Evolutionary conservation across 495 filamentous ascomycete species (phyloP), one percentile per base, ranked within the genome.

Genomic region (Aspergillus ellipticus): DNA sequence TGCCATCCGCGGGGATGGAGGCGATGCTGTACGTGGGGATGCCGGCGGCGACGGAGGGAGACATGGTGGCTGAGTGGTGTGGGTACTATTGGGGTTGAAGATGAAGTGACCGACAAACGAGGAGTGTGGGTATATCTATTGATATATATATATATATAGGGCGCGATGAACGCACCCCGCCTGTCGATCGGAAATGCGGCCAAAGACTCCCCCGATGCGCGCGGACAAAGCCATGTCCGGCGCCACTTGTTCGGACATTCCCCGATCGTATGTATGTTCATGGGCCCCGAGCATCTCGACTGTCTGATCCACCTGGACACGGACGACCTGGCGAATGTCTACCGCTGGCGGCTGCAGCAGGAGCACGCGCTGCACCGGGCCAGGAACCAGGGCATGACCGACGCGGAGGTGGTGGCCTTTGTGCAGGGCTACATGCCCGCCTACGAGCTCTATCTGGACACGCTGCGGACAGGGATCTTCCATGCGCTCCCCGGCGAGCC

Each of bases 1-100:
- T 82, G 24, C 79, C 79, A 66, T 82, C 79, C 8, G 70, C 79
- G 7, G 79, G 79, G 35, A 82, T 81, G 2, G 72, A 68, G 4
- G 78, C 79, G 42, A 82, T 79, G 35, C 62, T 69, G 62, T 80
- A 80, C 2, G 31, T 33, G 2, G 78, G 78, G 42, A 82, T 79
- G 35, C 61, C 68, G 62, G 79, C 80, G 29, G 57, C 33, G 28
- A 52, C 52, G 7, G 47, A 16, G 17, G 10, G 16, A 13, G 43
- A 47, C 43, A 47, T 47, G 20, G 21, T 26, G 17, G 24, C 15
- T 22, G 20, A 24, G 8, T 26, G 43, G 31, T 33, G 31, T 10
- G 9, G 2, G 2, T 33, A 1, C 13, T n/a, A n/a, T n/a, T n/a
- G n/a, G n/a, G n/a, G n/a, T n/a, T n/a, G n/a, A n/a, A n/a, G n/a